A percentile compares a stretch with the other conserved stretches of the same genome.
phyloP scores from a whole-genome alignment of 108 stramenopile genomes.

The Fragilaria crotonensis region DNA sequence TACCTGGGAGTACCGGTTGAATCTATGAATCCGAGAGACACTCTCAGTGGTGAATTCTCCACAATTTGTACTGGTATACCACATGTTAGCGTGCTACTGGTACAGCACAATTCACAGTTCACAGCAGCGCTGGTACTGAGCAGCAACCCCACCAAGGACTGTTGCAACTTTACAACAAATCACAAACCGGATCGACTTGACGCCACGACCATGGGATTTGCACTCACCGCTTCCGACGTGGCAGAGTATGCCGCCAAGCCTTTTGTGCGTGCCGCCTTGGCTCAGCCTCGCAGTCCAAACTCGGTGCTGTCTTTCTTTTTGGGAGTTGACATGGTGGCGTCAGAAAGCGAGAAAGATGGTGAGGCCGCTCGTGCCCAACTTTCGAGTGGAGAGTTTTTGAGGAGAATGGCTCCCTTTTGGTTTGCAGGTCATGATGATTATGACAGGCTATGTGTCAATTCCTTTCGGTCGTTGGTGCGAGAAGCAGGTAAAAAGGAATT shows the following conservation, averaged over 20 bases:
- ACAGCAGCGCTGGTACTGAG: too few species aligned
- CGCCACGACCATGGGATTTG: not conserved
- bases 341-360: not conserved
- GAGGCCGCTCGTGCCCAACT: not conserved
- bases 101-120: not conserved
- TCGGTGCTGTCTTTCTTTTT: constrained; percentile 33
- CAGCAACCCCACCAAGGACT: too few species aligned
- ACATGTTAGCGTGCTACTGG: not conserved
- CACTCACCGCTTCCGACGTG: not conserved
- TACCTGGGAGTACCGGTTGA: too few species aligned
- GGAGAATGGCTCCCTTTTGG: constrained; percentile 15
- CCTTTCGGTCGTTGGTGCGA: constrained; percentile 15
- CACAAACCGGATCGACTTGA: not conserved
- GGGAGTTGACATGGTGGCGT: constrained; percentile 18
- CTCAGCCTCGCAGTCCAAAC: constrained; percentile 6
- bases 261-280: constrained; percentile 10
- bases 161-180: not conserved
- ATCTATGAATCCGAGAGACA: too few species aligned
- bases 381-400: not conserved
- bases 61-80: too few species aligned
- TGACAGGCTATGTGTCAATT: constrained; percentile 20
- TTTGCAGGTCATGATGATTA: constrained; percentile 22
- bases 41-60: too few species aligned
- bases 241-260: constrained; percentile 20
- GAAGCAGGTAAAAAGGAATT: constrained; percentile 9